These are phyloP conservation scores for Alternaria infectoria DNA, from an alignment of 2,329 filamentous ascomycete species.

Conservation along the genomic window DNA sequence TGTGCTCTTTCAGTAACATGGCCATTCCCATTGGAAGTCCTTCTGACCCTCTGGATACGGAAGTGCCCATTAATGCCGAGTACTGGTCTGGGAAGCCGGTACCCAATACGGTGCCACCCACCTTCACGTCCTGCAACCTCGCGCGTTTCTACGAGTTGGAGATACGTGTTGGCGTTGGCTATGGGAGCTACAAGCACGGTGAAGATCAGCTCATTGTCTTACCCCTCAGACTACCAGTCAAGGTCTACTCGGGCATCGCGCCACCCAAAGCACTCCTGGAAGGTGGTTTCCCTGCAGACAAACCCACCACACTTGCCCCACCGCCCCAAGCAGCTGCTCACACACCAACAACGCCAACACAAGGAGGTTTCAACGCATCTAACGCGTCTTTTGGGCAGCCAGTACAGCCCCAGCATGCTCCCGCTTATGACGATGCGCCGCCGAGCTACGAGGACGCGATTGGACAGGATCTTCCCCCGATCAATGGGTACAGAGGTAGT, in stretches of 20 bases:
- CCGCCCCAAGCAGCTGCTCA: constrained; percentile 22
- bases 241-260: constrained; percentile 86
- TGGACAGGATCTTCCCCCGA: constrained; percentile 76
- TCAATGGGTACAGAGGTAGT: constrained; percentile 73
- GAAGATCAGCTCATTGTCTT: constrained; percentile 78
- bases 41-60: constrained; percentile 65
- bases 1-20: constrained; percentile 75
- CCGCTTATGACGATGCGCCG: constrained; percentile 75
- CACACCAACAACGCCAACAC: constrained; percentile 33
- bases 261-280: constrained; percentile 79
- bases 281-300: constrained; percentile 57
- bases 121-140: constrained; percentile 89
- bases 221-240: constrained; percentile 77
- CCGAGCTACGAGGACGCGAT: constrained; percentile 95
- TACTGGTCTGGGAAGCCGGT: constrained; percentile 76
- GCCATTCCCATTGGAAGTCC: constrained; percentile 69
- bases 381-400: constrained; percentile 29
- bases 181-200: constrained; percentile 64
- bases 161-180: constrained; percentile 77
- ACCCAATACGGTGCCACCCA: constrained; percentile 85
- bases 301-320: constrained; percentile 17
- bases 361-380: constrained; percentile 25
- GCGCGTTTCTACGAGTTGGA: constrained; percentile 82
- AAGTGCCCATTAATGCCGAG: constrained; percentile 71
- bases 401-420: constrained; percentile 38